These are phyloP conservation scores for Amphirosellinia nigrospora DNA, from an alignment of 495 filamentous ascomycete species.

Conservation along the genomic window DNA sequence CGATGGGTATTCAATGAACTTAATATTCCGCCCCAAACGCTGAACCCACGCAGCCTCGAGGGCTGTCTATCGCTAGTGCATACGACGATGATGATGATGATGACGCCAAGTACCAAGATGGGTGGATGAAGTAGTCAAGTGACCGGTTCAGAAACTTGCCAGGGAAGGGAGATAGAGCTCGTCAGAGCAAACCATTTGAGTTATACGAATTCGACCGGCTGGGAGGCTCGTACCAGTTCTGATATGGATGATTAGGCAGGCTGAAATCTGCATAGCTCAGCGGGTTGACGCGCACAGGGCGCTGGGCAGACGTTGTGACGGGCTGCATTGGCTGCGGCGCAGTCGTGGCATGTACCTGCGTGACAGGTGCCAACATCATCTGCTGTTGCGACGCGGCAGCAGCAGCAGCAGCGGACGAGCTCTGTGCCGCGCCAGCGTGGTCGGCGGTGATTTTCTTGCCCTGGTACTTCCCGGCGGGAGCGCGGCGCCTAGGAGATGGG, in stretches of 20 bases:
- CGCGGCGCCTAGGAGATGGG: constrained; percentile 30
- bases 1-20: not conserved
- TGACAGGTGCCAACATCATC: constrained; percentile 21
- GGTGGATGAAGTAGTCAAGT: too few species aligned
- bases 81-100: not conserved
- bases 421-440: not conserved
- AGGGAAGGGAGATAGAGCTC: not conserved
- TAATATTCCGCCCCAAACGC: not conserved
- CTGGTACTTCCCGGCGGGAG: not conserved
- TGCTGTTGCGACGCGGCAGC: constrained; percentile 24
- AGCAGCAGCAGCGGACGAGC: not conserved
- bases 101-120: not conserved
- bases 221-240: constrained; percentile 64
- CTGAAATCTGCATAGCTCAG: constrained; percentile 73
- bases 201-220: constrained; percentile 41
- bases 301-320: constrained; percentile 37
- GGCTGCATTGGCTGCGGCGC: constrained; percentile 40
- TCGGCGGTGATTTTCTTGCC: not conserved
- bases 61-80: not conserved
- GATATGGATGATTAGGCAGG: constrained; percentile 76
- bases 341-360: constrained; percentile 17
- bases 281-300: constrained; percentile 63
- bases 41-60: not conserved
- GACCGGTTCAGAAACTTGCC: too few species aligned
- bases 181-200: constrained; percentile 34